Percentiles rank a stretch among this genome's conserved stretches.
These are phyloP conservation scores for Hypoxylon sp. DNA, from an alignment of 2,329 filamentous ascomycete species.

Conservation along the genomic window DNA sequence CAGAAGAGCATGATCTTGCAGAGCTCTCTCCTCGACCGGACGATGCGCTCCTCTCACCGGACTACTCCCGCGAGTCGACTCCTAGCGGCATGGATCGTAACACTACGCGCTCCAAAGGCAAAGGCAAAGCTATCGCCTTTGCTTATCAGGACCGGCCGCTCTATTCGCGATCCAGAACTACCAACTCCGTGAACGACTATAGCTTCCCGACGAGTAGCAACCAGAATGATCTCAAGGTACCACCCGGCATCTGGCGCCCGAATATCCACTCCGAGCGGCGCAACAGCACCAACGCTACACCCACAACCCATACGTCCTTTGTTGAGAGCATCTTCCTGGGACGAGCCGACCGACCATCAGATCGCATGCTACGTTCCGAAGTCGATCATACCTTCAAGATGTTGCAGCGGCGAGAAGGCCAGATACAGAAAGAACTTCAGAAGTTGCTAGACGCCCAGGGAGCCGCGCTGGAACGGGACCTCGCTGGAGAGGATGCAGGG, in stretches of 20 bases:
- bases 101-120: conserved; percentile 26
- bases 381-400: conserved; percentile 50
- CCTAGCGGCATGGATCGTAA: conserved; percentile 10
- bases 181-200: conserved; percentile 28
- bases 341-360: conserved; percentile 37
- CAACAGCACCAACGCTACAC: conserved; percentile 19
- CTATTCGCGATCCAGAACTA: conserved; percentile 38
- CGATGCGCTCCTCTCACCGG: conserved; percentile 45
- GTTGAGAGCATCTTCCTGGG: conserved; percentile 48
- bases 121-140: conserved; percentile 41
- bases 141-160: conserved; percentile 43
- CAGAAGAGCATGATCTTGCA: conserved; percentile 49
- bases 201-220: conserved; percentile 15
- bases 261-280: conserved; percentile 38
- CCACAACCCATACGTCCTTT: conserved; percentile 43
- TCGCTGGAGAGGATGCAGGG: conserved; percentile 31
- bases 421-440: conserved; percentile 70
- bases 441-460: conserved; percentile 70
- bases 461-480: conserved; percentile 61
- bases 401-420: conserved; percentile 60
- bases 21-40: conserved; percentile 51
- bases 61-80: conserved; percentile 14
- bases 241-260: conserved; percentile 43
- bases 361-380: conserved; percentile 39
- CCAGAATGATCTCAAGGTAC: conserved; percentile 23